Conservation (phyloP, 768 basidiomycete genomes). For the Mycena rosella region DNA sequence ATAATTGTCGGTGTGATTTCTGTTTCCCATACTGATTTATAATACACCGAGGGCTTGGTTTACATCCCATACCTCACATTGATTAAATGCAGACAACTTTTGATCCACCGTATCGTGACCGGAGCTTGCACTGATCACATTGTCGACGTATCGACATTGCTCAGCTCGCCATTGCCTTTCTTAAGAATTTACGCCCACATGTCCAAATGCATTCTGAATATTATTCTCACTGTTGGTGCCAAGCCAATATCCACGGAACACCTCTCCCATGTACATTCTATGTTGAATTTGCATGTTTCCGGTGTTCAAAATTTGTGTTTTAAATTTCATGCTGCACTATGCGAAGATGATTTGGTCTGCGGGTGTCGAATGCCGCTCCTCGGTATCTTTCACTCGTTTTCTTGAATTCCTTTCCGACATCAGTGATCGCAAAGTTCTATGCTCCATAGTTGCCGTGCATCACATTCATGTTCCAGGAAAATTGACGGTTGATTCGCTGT, state of each 20-base stretch:
- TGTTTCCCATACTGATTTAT: neutral
- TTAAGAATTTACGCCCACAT: neutral
- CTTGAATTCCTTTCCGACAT: constrained; percentile 5
- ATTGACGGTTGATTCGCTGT: neutral
- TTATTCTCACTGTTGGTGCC: neutral
- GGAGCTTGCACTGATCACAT: constrained; percentile 10
- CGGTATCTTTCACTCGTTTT: neutral
- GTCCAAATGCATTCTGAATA: neutral
- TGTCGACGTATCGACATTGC: neutral
- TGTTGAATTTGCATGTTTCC: too few species aligned
- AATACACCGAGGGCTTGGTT: neutral
- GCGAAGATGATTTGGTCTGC: neutral
- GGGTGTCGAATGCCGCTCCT: neutral
- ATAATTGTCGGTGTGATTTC: too few species aligned
- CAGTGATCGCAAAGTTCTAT: constrained; percentile 7
- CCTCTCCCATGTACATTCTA: constrained; percentile 4
- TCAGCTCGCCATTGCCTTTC: constrained; percentile 4
- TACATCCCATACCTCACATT: constrained; percentile 18
- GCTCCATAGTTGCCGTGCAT: constrained; percentile 22
- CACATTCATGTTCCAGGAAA: neutral
- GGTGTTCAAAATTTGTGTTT: too few species aligned
- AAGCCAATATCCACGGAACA: constrained; percentile 5
- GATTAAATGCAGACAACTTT: constrained; percentile 15
- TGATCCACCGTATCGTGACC: constrained; percentile 14
- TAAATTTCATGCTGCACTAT: neutral